phyloP scores from a whole-genome alignment of 257 asterid species.

The Agastache rugosa region DNA sequence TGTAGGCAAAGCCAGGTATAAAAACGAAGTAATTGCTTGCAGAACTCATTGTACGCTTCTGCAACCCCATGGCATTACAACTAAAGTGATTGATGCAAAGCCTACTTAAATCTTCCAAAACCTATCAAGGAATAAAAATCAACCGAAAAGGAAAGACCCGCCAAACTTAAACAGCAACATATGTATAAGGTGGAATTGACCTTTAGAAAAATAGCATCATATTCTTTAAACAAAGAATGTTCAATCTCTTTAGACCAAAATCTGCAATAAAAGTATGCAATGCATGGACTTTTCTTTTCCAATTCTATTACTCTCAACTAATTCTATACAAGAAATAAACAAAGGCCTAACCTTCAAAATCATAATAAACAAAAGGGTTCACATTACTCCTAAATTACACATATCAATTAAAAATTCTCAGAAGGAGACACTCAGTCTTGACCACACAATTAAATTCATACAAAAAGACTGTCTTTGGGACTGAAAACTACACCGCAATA shows the following conservation, averaged over 20 bases:
- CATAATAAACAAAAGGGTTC: constrained; percentile 34
- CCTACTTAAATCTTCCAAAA: constrained; percentile 2
- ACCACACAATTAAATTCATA: constrained; percentile 30
- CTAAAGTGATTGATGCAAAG: constrained; percentile 16
- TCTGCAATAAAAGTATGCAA: constrained; percentile 7
- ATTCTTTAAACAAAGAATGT: background rate
- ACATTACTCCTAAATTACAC: constrained; percentile 32
- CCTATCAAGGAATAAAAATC: constrained; percentile 11
- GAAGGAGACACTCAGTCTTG: constrained; percentile 10
- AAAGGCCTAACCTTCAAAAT: background rate
- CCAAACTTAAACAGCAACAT: constrained; percentile 28
- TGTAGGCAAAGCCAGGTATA: background rate
- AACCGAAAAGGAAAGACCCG: constrained; percentile 24
- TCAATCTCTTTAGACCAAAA: constrained; percentile 23
- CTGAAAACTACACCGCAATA: constrained; percentile 20
- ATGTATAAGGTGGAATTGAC: constrained; percentile 32
- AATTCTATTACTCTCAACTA: background rate
- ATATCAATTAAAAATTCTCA: constrained; percentile 9
- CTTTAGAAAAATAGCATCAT: constrained; percentile 8
- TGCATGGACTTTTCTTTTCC: constrained; percentile 34
- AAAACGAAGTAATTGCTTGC: background rate
- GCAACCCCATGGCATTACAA: background rate
- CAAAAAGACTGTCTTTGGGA: constrained; percentile 15
- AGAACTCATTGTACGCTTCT: background rate
- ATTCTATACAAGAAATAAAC: background rate